Base-by-base conservation (phyloP, 1,284 basidiomycete genomes). In the Cryptococcus wingfieldii region DNA sequence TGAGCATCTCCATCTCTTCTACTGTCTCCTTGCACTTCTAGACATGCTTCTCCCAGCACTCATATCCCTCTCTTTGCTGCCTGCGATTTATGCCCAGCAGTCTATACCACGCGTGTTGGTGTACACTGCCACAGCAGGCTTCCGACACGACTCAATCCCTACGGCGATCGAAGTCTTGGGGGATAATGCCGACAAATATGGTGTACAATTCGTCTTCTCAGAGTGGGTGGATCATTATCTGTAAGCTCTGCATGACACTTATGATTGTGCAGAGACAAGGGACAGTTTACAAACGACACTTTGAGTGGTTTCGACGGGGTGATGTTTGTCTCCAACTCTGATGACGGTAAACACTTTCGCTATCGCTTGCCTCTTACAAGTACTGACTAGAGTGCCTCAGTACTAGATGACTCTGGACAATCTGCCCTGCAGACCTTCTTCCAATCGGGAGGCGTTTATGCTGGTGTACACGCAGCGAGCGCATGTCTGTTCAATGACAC, bases 61-160 rank as follows among this genome's bases (percentile, higher is more conserved):
- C 23, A 23, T 23, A 46, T 25, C 9, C 18, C 9, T 25, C 44
- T 25, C 10, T 0, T 28, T 7, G 16, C 25, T 27, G 23, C 18
- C 23, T 10, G 14, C 48, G 9, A 13, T 27, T 10, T 50, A 37
- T 25, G 48, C 48, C 13, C 48, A 50, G 38, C 48, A 50, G 38
- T 50, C 38, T 4, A 38, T 27, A 18, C 70, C 72, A 0, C 47
- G 53, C n/a, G 69, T 76, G 14, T 53, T 76, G 38, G 72, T 74
- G 2, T 72, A 67, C 59, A 70, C 66, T 6, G 61, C 64, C 14
- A 75, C 70, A 4, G 60, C 55, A n/a, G 77, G 78, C 19, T 80
- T 74, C 58, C 78, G 86, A 50, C 88, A 90, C 72, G 87, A 88
- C 65, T 87, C 86, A 3, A 90, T 90, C 56, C 87, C 87, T 0